These are phyloP conservation scores for Pyrenochaeta sp. DNA, from an alignment of 2,329 filamentous ascomycete genomes.

Conservation along the genomic window DNA sequence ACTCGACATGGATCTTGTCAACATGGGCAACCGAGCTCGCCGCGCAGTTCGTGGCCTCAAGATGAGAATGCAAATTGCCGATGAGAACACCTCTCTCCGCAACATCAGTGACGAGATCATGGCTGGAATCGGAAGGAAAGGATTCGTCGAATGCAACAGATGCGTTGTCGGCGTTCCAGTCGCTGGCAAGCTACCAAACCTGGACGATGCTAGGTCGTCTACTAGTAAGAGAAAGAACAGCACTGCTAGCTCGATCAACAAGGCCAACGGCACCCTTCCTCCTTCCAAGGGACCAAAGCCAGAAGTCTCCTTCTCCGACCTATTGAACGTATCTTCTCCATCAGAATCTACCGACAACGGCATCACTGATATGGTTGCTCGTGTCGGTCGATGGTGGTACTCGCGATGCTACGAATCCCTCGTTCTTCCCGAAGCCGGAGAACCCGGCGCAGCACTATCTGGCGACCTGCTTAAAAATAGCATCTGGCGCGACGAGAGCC, in stretches of 20 bases:
- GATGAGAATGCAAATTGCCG: conserved; percentile 69
- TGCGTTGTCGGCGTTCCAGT: conserved; percentile 82
- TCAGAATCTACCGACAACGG: conserved; percentile 71
- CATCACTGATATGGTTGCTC: conserved; percentile 91
- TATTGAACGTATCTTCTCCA: conserved; percentile 39
- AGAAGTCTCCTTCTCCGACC: conserved; percentile 47
- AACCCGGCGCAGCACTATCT: conserved; percentile 42
- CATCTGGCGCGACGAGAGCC: conserved; percentile 78
- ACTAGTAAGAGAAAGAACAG: conserved; percentile 38
- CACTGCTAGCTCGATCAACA: conserved; percentile 32
- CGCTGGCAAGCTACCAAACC: conserved; percentile 56
- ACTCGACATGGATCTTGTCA: conserved; percentile 80
- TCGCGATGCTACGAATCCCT: conserved; percentile 85
- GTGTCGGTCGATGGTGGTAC: conserved; percentile 97
- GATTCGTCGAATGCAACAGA: conserved; percentile 75
- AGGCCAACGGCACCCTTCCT: conserved; percentile 17
- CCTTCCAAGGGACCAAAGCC: conserved; percentile 32
- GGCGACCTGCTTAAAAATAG: conserved; percentile 59
- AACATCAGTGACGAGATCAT: conserved; percentile 65
- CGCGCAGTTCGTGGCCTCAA: conserved; percentile 75
- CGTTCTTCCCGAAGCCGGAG: conserved; percentile 51
- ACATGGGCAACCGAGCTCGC: conserved; percentile 77
- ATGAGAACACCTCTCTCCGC: conserved; percentile 67
- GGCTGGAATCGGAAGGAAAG: conserved; percentile 70
- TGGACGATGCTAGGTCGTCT: conserved; percentile 31